Conservation (phyloP, 306 rosid genomes). For the Vigna reflexopilosa region DNA sequence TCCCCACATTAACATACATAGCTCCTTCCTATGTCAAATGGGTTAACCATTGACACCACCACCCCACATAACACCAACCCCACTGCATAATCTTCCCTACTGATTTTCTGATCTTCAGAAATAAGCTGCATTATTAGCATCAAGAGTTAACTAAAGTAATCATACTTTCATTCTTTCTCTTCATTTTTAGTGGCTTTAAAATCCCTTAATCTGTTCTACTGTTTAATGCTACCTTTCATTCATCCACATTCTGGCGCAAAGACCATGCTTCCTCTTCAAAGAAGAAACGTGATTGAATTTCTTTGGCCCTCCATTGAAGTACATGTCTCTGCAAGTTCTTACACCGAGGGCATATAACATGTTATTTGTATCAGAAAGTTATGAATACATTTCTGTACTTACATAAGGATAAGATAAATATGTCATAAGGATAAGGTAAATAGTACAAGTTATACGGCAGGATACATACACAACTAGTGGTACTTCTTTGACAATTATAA, state of each 20-base stretch:
- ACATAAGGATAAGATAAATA: slow-evolving; percentile 11
- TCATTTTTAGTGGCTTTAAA: background rate
- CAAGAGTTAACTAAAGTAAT: slow-evolving; percentile 2
- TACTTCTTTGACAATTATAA: background rate
- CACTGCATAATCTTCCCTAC: background rate
- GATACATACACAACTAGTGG: too few species aligned
- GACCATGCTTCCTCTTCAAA: background rate
- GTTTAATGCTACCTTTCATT: background rate
- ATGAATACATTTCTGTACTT: background rate
- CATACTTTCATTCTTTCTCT: background rate
- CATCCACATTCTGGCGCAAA: background rate
- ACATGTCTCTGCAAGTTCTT: background rate
- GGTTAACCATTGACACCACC: background rate
- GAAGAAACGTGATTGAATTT: background rate
- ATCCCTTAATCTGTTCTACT: background rate
- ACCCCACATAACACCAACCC: background rate
- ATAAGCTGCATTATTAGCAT: background rate
- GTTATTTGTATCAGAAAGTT: background rate
- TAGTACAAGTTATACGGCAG: background rate
- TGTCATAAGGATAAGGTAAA: slow-evolving; percentile 7
- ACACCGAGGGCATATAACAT: background rate
- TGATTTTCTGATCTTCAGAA: slow-evolving; percentile 2
- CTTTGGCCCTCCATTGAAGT: background rate
- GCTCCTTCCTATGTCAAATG: background rate
- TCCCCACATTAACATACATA: background rate